Conservation (phyloP, 2,329 filamentous ascomycete genomes). For the Domatiomyces catenatus region DNA sequence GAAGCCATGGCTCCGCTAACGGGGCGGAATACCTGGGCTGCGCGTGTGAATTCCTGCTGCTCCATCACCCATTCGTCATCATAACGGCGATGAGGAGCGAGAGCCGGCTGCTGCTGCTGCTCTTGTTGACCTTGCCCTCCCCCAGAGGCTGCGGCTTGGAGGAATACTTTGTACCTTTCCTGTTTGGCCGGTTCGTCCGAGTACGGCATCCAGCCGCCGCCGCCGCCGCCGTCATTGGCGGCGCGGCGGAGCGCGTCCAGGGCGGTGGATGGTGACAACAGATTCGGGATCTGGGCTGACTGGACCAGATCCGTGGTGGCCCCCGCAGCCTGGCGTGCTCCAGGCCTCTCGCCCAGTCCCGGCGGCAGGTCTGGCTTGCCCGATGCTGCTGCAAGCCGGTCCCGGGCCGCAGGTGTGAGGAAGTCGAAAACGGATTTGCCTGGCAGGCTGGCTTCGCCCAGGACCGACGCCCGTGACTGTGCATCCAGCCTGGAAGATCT, state of each 20-base stretch:
- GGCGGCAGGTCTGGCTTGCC: slow-evolving; percentile 64
- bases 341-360: slow-evolving; percentile 56
- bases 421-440: slow-evolving; percentile 95
- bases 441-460: slow-evolving; percentile 67
- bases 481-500: slow-evolving; percentile 62
- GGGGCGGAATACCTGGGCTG: slow-evolving; percentile 72
- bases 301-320: no score
- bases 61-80: slow-evolving; percentile 68
- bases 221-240: slow-evolving; percentile 44
- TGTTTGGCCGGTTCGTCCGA: slow-evolving; percentile 66
- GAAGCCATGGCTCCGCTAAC: slow-evolving; percentile 87
- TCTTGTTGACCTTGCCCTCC: slow-evolving; percentile 33
- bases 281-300: background rate
- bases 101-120: background rate
- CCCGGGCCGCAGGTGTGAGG: slow-evolving; percentile 60
- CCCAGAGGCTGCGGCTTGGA: slow-evolving; percentile 54
- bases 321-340: slow-evolving; percentile 47
- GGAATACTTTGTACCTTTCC: slow-evolving; percentile 62
- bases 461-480: slow-evolving; percentile 57
- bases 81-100: slow-evolving; percentile 20
- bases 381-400: slow-evolving; percentile 58
- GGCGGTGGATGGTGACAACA: slow-evolving; percentile 33
- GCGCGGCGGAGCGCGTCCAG: slow-evolving; percentile 49
- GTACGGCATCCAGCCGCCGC: slow-evolving; percentile 75
- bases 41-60: slow-evolving; percentile 59